These are phyloP conservation scores for Hypoxylon rickii DNA, from an alignment of 495 filamentous ascomycete genomes.

Conservation along the genomic window DNA sequence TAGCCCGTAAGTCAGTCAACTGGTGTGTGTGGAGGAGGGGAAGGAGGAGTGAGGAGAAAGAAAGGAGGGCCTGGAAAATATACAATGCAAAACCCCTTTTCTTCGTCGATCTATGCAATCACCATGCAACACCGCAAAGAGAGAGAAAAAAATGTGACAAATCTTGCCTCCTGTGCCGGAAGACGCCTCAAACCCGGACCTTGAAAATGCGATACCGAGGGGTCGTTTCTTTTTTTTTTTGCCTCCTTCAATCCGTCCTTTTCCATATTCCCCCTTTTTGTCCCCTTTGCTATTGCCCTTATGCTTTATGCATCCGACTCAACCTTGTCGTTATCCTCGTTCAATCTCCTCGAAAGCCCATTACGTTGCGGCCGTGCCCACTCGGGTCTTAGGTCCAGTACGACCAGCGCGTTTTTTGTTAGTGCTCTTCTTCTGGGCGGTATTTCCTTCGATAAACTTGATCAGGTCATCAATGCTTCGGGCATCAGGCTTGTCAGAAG, in stretches of 20 bases:
- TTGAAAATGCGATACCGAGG: background rate
- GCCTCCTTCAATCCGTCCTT: background rate
- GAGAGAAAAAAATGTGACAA: background rate
- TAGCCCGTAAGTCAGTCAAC: background rate
- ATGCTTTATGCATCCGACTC: too few species aligned
- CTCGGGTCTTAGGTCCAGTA: conserved; percentile 72
- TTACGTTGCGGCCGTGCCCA: conserved; percentile 38
- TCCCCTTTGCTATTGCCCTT: background rate
- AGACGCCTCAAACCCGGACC: background rate
- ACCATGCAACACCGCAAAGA: background rate
- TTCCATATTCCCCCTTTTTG: background rate
- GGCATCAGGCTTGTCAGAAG: conserved; percentile 58
- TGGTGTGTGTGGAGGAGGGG: too few species aligned
- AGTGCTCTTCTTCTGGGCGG: conserved; percentile 62
- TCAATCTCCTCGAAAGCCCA: background rate
- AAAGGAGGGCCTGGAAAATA: too few species aligned
- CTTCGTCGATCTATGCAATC: conserved; percentile 17
- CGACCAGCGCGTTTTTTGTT: conserved; percentile 71
- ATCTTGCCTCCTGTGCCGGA: background rate
- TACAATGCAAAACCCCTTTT: conserved; percentile 17
- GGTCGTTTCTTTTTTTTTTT: background rate
- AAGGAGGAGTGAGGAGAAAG: too few species aligned
- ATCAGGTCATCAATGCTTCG: conserved; percentile 84
- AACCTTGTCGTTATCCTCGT: conserved; percentile 8
- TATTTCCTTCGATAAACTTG: conserved; percentile 81